A percentile compares a stretch with the other conserved stretches of the same genome.
Evolutionary conservation across 1,284 basidiomycete species (phyloP).

Genomic region (Sparassis latifolia): DNA sequence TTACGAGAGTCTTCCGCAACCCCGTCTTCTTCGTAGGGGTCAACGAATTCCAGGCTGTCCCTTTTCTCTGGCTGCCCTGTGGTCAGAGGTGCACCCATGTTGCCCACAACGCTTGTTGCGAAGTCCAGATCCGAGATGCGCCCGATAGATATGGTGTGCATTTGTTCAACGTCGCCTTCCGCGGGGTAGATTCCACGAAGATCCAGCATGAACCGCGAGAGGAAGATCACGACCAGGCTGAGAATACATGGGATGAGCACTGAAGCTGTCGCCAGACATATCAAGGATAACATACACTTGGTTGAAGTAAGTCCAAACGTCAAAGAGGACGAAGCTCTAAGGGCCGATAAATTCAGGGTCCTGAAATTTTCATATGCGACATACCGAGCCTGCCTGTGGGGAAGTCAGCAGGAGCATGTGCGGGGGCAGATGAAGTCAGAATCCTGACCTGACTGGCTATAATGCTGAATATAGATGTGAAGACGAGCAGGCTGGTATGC

Average conservation of each 20-base stretch:
- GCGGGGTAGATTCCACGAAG: constrained; percentile 17
- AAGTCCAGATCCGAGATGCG: constrained; percentile 10
- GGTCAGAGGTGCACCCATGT: constrained; percentile 15
- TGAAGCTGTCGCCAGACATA: too few species aligned
- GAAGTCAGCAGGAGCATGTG: not conserved
- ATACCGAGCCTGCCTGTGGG: constrained; percentile 8
- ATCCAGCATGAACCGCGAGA: constrained; percentile 20
- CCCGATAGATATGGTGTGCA: not conserved
- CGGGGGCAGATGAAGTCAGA: not conserved
- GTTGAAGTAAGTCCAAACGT: constrained; percentile 16
- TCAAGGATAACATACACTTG: constrained; percentile 10
- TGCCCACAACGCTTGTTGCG: constrained; percentile 14
- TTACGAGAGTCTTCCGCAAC: not conserved
- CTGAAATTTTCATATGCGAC: not conserved
- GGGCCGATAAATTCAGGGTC: not conserved
- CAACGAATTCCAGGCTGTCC: not conserved
- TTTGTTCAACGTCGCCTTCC: not conserved
- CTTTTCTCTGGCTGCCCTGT: not conserved
- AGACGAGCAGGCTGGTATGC: constrained; percentile 7
- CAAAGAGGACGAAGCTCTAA: constrained; percentile 13
- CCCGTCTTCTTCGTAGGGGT: not conserved
- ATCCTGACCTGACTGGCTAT: constrained; percentile 10
- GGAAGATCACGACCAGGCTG: constrained; percentile 18
- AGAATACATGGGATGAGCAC: not conserved
- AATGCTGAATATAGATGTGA: constrained; percentile 12